Evolutionary conservation across 139 green algal species (phyloP).

Genomic region (Chlamydomonas sp.): DNA sequence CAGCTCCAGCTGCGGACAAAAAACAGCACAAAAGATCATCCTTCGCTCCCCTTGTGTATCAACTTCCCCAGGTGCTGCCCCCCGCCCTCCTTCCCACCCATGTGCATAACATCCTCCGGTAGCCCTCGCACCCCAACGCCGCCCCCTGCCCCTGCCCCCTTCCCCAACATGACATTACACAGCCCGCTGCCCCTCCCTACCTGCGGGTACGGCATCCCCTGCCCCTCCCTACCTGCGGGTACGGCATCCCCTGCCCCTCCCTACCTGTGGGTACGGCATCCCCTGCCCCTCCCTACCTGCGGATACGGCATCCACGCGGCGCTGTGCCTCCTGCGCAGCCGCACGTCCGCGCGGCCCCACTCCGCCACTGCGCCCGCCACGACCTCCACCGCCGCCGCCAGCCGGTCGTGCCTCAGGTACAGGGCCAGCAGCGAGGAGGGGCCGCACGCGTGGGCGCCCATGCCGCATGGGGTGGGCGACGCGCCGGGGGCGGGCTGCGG

Average conservation of each 20-base stretch:
- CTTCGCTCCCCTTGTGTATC: too few species aligned
- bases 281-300: not conserved
- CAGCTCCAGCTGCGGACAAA: constrained; percentile 18
- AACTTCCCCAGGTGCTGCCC: too few species aligned
- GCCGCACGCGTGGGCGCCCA: constrained; percentile 29
- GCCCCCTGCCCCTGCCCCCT: too few species aligned
- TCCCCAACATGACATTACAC: too few species aligned
- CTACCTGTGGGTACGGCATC: not conserved
- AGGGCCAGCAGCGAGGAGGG: constrained; percentile 36
- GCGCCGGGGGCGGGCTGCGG: too few species aligned
- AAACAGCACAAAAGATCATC: not conserved
- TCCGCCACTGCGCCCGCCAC: not conserved
- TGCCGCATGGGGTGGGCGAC: not conserved
- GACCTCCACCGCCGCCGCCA: constrained; percentile 33
- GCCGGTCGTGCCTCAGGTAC: constrained; percentile 45
- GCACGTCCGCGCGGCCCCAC: constrained; percentile 32
- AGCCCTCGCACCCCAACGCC: too few species aligned
- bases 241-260: too few species aligned
- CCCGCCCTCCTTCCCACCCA: too few species aligned
- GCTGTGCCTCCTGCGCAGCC: not conserved
- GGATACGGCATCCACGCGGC: constrained; percentile 44
- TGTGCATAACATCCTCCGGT: too few species aligned
- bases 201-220: not conserved
- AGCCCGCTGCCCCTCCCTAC: not conserved
- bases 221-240: too few species aligned